A percentile compares a stretch with the other conserved stretches of the same genome.
Evolutionary conservation across 495 filamentous ascomycete genomes (phyloP).

Genomic region (Penicillium ucsense): DNA sequence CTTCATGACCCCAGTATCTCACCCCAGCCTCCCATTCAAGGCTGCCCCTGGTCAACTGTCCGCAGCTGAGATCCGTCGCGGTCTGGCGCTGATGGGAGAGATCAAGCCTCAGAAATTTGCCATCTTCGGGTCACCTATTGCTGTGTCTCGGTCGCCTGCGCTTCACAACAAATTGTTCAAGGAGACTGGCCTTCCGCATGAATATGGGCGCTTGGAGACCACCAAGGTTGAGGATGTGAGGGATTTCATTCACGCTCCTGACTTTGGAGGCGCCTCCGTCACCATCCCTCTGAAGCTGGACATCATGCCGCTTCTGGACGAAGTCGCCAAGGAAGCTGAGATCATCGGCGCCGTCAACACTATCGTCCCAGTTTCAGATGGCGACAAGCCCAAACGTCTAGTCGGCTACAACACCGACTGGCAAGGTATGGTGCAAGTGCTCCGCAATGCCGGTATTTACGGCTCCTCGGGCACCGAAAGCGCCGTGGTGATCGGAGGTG

Average conservation of each 20-base stretch:
- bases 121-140: slow-evolving; percentile 78
- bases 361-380: slow-evolving; percentile 48
- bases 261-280: slow-evolving; percentile 89
- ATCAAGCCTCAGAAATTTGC: slow-evolving; percentile 70
- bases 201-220: slow-evolving; percentile 76
- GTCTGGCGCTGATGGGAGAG: slow-evolving; percentile 68
- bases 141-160: slow-evolving; percentile 69
- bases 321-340: slow-evolving; percentile 64
- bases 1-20: slow-evolving; percentile 94
- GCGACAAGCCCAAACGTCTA: slow-evolving; percentile 40
- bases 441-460: slow-evolving; percentile 61
- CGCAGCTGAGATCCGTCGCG: slow-evolving; percentile 75
- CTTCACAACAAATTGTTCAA: slow-evolving; percentile 82
- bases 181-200: slow-evolving; percentile 73
- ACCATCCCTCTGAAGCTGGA: slow-evolving; percentile 93
- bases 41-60: slow-evolving; percentile 93
- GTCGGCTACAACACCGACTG: slow-evolving; percentile 94
- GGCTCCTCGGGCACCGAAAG: slow-evolving; percentile 27
- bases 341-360: slow-evolving; percentile 95
- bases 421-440: slow-evolving; percentile 76
- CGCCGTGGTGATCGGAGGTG: slow-evolving; percentile 69
- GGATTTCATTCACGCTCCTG: slow-evolving; percentile 54
- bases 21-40: slow-evolving; percentile 79
- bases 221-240: slow-evolving; percentile 52
- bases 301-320: slow-evolving; percentile 73